These are phyloP conservation scores for Nicotiana benthamiana DNA, from an alignment of 257 asterid species.

Conservation along the genomic window DNA sequence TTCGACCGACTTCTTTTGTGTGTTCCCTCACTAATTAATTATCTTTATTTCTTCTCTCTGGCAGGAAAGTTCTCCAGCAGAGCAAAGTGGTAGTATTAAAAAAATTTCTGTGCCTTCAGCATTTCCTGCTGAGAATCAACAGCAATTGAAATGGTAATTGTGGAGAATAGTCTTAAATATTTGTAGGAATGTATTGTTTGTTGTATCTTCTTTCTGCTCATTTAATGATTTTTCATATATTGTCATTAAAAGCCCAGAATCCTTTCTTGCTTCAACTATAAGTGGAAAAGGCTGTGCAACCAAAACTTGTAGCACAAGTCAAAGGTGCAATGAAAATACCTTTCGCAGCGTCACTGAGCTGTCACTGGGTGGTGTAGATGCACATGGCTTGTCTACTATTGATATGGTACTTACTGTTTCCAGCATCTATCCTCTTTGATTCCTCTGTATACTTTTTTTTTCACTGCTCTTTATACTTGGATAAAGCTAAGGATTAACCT, in stretches of 20 bases:
- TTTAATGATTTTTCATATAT: neutral
- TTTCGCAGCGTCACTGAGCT: slow-evolving; percentile 47
- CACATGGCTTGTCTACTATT: slow-evolving; percentile 34
- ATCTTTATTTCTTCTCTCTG: slow-evolving; percentile 10
- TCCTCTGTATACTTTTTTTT: neutral
- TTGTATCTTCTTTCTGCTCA: neutral
- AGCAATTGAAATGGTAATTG: slow-evolving; percentile 34
- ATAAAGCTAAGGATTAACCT: neutral
- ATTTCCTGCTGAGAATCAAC: slow-evolving; percentile 29
- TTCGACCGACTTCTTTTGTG: neutral
- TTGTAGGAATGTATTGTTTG: neutral
- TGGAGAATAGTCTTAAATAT: neutral
- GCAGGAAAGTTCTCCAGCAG: slow-evolving; percentile 50
- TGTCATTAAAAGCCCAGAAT: slow-evolving; percentile 25
- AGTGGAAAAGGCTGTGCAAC: slow-evolving; percentile 25
- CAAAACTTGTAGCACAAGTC: slow-evolving; percentile 26
- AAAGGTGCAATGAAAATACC: slow-evolving; percentile 29
- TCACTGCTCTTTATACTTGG: neutral
- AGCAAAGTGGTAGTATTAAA: slow-evolving; percentile 19
- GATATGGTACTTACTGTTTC: slow-evolving; percentile 59
- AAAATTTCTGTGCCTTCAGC: slow-evolving; percentile 23
- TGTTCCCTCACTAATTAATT: neutral
- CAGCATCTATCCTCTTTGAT: slow-evolving; percentile 1
- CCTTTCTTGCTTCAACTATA: slow-evolving; percentile 29
- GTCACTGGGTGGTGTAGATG: slow-evolving; percentile 37